Evolutionary conservation across 257 asterid species (phyloP), one percentile per base, ranked within the genome.

Genomic region (Solanum clarkiae): DNA sequence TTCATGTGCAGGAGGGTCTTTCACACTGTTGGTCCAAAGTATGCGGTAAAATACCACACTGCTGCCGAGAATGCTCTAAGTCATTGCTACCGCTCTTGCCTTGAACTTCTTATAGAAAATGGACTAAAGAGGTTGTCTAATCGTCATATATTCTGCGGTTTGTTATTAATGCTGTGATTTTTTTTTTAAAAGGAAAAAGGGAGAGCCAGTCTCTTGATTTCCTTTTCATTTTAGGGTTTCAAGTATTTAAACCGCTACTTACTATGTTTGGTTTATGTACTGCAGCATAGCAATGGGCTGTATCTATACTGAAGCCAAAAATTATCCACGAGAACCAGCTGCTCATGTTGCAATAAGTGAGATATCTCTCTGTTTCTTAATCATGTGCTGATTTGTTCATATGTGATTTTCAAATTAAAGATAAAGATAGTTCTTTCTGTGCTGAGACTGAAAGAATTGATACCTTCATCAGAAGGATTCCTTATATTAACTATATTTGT

Each of bases 21-120:
- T 84, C 99, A 97, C 89, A 97, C 99, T 62, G 99, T 97, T 84
- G 99, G 99, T 86, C 99, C 99, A 9, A 97, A 97, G 86, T 97
- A 97, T 91, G 98, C 99, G 53, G 94, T 93, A 80, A 95, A 97
- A 88, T 97, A 97, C 88, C 99, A 97, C 84, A 95, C 98, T 26
- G 99, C 99, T 86, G 99, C 99, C 54, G 99, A 97, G 89, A 95
- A 95, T 91, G 98, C 99, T 71, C 91, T 97, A 85, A 95, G 99
- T 89, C 98, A 95, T 91, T 97, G 99, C 92, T 97, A 97, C 68
- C 93, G 99, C 45, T 86, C 84, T 87, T 87, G 88, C 89, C 87
- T 85, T 84, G 90, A 88, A 84, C 90, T 88, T 86, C 90, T 92
- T 68, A 89, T 91, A 49, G 91, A 89, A 44, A 85, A 86, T 84